Base-by-base conservation (phyloP, 2,329 filamentous ascomycete genomes). In the Neocucurbitaria cava region DNA sequence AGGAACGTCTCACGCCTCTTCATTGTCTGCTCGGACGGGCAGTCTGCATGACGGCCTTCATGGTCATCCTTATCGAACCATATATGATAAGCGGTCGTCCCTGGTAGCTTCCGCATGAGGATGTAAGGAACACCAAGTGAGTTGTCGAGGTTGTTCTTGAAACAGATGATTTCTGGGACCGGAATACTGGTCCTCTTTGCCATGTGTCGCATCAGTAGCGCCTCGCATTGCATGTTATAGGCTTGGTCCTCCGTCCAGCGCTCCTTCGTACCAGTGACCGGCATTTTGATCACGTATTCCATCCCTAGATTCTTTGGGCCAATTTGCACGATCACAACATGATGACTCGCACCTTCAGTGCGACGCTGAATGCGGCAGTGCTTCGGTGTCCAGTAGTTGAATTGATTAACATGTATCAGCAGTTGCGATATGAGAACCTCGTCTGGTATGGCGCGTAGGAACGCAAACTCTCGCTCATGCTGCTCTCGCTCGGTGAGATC, bases 41-140 rank as follows among this genome's bases (percentile, higher is more conserved):
- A 17, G 3, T 35, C 13, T 4, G 31, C 31, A 13, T 17, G 2
- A n/a, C 17, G 31, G 10, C 10, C 9, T 35, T 35, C 13, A 6
- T 5, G 17, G 10, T n/a, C 31, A 4, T 17, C 13, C 31, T 35
- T 15, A 15, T 35, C 31, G 15, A 17, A 35, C 31, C 31, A 35
- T 1, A 5, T 10, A 38, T n/a, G 57, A 23, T 17, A 53, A 13
- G 60, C 49, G 8, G 50, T 39, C 17, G 49, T 33, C 11, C 64
- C 58, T 7, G 52, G 15, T 15, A 61, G 5, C 35, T 33, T 47
- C 1, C 38, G 49, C 60, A 66, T 63, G 4, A 67, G 11, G 20
- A 63, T 59, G 26, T 58, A 67, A 3, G 66, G 66, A 3, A 53
- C 57, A 4, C 50, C 40, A 21, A 68, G 56, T 5, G 30, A 44